A percentile compares a stretch with the other conserved stretches of the same genome.
Evolutionary conservation across 495 filamentous ascomycete species (phyloP).

Genomic region (Podospora tetraspora): DNA sequence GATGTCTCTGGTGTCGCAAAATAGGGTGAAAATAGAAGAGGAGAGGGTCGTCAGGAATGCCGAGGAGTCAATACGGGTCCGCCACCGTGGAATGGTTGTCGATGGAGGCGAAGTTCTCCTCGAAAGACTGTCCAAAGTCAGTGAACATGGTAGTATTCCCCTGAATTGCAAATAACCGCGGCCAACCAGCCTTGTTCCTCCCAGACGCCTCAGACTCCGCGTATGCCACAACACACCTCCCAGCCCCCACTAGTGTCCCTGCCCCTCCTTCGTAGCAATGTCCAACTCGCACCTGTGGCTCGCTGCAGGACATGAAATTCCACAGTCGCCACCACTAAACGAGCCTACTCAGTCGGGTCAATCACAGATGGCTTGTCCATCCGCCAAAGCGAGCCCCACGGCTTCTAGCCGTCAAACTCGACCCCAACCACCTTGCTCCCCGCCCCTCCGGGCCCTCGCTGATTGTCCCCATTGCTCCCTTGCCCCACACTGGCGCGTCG

Average conservation of each 20-base stretch:
- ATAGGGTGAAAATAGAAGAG: neutral
- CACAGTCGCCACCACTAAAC: neutral
- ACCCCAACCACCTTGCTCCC: constrained; percentile 33
- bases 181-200: neutral
- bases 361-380: neutral
- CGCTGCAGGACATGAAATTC: neutral
- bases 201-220: neutral
- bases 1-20: neutral
- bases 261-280: neutral
- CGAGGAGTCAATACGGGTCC: neutral
- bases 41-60: neutral
- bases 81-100: neutral
- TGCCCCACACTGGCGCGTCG: constrained; percentile 19
- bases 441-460: constrained; percentile 10
- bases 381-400: constrained; percentile 1
- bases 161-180: neutral
- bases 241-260: neutral
- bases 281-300: neutral
- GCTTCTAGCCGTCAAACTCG: constrained; percentile 33
- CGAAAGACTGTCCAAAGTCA: neutral
- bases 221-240: neutral
- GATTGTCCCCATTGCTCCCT: constrained; percentile 15
- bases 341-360: neutral
- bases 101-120: neutral
- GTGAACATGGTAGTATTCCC: neutral